A percentile compares a stretch with the other conserved stretches of the same genome.
These are phyloP conservation scores for Leccinum holopus DNA, from an alignment of 1,284 basidiomycete genomes.

Conservation along the genomic window DNA sequence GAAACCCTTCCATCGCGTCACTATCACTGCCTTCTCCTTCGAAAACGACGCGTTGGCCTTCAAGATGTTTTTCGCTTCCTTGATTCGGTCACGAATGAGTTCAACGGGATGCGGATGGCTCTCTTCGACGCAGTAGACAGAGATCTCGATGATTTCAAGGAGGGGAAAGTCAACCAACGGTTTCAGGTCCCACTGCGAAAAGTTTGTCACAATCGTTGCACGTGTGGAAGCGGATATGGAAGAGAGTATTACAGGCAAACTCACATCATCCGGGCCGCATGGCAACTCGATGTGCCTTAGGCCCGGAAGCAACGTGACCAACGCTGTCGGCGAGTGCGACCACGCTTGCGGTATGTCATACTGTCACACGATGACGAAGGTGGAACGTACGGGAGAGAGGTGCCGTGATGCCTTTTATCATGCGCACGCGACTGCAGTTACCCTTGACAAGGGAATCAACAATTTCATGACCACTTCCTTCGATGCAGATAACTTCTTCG, in stretches of 20 bases:
- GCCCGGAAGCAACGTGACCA: conserved; percentile 8
- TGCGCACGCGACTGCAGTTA: conserved; percentile 4
- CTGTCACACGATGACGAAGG: conserved; percentile 7
- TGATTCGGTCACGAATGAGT: not conserved
- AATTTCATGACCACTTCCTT: conserved; percentile 10
- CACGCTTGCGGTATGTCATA: not conserved
- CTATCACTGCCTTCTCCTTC: conserved; percentile 9
- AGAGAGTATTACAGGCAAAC: not conserved
- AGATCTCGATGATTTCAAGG: conserved; percentile 7
- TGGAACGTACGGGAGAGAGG: conserved; percentile 4
- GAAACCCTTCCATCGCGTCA: not conserved
- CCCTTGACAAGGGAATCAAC: conserved; percentile 12
- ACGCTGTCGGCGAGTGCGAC: conserved; percentile 1
- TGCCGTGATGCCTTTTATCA: conserved; percentile 4
- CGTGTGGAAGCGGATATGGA: not conserved
- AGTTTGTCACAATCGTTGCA: not conserved
- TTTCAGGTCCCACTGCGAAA: not conserved
- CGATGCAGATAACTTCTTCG: conserved; percentile 23
- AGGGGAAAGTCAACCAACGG: not conserved
- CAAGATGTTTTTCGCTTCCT: conserved; percentile 8
- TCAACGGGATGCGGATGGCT: not conserved
- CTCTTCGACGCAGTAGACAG: not conserved
- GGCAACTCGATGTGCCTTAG: conserved; percentile 2
- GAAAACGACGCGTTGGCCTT: conserved; percentile 3
- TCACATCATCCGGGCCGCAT: not conserved